Percentiles rank a stretch among this genome's conserved stretches.
Evolutionary conservation across 1,139 yeast species (phyloP).

Genomic region (Pichia sp.): DNA sequence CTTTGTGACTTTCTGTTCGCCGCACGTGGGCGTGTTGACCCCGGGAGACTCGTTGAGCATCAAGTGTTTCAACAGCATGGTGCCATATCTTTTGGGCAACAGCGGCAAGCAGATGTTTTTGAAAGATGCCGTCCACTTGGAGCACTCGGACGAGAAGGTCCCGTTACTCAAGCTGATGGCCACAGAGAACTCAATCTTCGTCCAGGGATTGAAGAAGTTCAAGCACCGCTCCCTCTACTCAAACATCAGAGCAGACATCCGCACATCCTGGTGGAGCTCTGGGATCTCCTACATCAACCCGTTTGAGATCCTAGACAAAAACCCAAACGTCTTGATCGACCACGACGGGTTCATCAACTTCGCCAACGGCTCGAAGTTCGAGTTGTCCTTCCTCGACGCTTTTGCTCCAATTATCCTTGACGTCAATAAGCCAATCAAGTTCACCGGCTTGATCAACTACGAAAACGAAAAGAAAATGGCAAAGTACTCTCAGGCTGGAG

Average conservation of each 20-base stretch:
- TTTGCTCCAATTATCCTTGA: constrained; percentile 56
- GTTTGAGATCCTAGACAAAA: constrained; percentile 37
- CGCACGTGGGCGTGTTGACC: constrained; percentile 74
- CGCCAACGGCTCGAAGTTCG: constrained; percentile 36
- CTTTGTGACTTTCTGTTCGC: constrained; percentile 73
- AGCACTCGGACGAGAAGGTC: constrained; percentile 8
- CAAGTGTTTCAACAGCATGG: constrained; percentile 50
- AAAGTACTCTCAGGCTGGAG: neutral
- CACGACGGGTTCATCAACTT: constrained; percentile 33
- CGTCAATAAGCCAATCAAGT: constrained; percentile 35
- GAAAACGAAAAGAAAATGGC: constrained; percentile 22
- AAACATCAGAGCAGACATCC: constrained; percentile 69
- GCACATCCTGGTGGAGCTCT: constrained; percentile 81
- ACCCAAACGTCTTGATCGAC: constrained; percentile 28
- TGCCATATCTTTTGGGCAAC: constrained; percentile 60
- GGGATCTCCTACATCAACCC: constrained; percentile 67
- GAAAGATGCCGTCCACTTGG: constrained; percentile 37
- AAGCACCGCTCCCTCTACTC: constrained; percentile 57
- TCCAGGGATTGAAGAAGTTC: constrained; percentile 50
- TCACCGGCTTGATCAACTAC: constrained; percentile 24
- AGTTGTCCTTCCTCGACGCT: constrained; percentile 43
- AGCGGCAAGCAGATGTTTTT: constrained; percentile 72
- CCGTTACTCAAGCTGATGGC: constrained; percentile 61
- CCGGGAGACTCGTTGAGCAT: constrained; percentile 48
- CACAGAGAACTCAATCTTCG: constrained; percentile 55